Conservation (phyloP, 148 eudicot species). For the Vaccinium corymbosum region DNA sequence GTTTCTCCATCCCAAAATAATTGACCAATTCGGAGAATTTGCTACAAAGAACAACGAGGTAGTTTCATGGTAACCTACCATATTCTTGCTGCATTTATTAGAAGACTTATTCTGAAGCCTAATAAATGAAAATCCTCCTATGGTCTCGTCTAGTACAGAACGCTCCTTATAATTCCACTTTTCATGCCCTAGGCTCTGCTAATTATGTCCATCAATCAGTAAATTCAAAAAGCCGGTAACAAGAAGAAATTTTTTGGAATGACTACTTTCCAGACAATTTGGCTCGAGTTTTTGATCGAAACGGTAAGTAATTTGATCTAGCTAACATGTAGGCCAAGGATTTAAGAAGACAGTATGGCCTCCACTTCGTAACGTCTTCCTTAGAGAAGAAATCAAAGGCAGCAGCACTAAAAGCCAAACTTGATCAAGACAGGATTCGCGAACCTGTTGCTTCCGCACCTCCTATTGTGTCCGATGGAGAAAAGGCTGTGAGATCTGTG, state of each 20-base stretch:
- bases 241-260: not conserved
- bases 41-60: not conserved
- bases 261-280: not conserved
- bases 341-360: slow-evolving; percentile 43
- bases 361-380: slow-evolving; percentile 63
- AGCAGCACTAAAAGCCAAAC: slow-evolving; percentile 34
- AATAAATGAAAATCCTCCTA: not conserved
- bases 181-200: not conserved
- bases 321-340: slow-evolving; percentile 42
- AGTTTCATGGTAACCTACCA: not conserved
- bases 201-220: not conserved
- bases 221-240: not conserved
- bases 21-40: not conserved
- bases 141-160: not conserved
- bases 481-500: slow-evolving; percentile 5
- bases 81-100: not conserved
- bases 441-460: slow-evolving; percentile 16
- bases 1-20: not conserved
- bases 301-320: not conserved
- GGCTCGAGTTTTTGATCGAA: not conserved
- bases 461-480: slow-evolving; percentile 5
- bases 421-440: slow-evolving; percentile 34
- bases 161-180: not conserved
- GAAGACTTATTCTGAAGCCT: not conserved
- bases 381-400: slow-evolving; percentile 70